These are phyloP conservation scores for Bondarzewia mesenterica DNA, from an alignment of 1,284 basidiomycete genomes.

Conservation along the genomic window DNA sequence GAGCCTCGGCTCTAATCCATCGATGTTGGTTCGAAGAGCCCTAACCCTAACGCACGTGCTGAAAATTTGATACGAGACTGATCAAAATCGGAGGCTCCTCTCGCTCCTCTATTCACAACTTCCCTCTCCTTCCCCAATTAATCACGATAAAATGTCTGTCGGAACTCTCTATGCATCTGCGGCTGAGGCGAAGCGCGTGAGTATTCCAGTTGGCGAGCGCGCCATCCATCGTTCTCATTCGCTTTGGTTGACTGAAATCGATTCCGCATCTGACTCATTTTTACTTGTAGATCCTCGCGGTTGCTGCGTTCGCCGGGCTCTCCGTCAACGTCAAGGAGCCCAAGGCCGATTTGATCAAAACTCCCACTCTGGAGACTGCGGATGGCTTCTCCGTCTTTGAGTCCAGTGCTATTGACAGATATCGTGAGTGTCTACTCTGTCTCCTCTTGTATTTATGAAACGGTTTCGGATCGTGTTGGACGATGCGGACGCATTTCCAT, in stretches of 20 bases:
- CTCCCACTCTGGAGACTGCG: conserved; percentile 73
- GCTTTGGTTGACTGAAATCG: not conserved
- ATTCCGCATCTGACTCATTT: not conserved
- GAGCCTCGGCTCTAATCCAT: no score
- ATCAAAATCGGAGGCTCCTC: conserved; percentile 8
- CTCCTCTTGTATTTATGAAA: not conserved
- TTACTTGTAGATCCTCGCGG: conserved; percentile 55
- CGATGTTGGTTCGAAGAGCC: conserved; percentile 4
- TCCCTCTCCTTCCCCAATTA: not conserved
- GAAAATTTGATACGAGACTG: conserved; percentile 1
- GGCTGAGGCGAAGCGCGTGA: conserved; percentile 13
- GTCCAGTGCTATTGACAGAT: conserved; percentile 75
- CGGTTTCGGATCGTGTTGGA: not conserved
- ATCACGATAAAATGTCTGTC: conserved; percentile 8
- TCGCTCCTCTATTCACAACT: conserved; percentile 1
- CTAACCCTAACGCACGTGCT: conserved; percentile 6
- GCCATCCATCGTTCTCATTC: no score
- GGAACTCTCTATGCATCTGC: conserved; percentile 9
- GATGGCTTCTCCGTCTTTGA: conserved; percentile 83
- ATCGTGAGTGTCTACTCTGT: conserved; percentile 75
- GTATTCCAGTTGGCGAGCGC: conserved; percentile 2
- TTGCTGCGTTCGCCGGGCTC: conserved; percentile 65
- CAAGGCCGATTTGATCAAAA: conserved; percentile 68
- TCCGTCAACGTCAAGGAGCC: conserved; percentile 49
- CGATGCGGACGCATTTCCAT: no score